phyloP scores from a whole-genome alignment of 1,284 basidiomycete genomes.

The Sphagnurus paluster region DNA sequence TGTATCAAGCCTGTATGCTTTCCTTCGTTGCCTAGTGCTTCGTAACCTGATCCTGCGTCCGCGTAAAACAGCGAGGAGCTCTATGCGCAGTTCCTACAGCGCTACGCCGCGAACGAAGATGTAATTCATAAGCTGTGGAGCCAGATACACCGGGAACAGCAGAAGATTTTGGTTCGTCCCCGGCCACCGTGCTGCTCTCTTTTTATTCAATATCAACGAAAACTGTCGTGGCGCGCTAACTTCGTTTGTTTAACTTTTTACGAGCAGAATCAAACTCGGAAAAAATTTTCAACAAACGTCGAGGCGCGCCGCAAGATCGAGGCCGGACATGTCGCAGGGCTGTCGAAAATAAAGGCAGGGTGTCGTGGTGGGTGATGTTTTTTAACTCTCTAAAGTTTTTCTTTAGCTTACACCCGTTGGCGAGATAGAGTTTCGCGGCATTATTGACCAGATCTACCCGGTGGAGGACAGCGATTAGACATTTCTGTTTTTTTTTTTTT shows the following conservation, averaged over 20 bases:
- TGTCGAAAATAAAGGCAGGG: conserved; percentile 18
- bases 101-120: conserved; percentile 26
- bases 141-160: conserved; percentile 22
- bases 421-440: conserved; percentile 15
- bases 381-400: no score
- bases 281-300: conserved; percentile 10
- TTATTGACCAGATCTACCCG: conserved; percentile 17
- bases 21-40: not conserved
- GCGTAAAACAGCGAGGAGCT: conserved; percentile 22
- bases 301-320: conserved; percentile 16
- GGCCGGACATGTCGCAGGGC: conserved; percentile 18
- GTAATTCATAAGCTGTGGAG: conserved; percentile 24
- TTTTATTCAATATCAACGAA: not conserved
- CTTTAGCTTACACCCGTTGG: not conserved
- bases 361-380: conserved; percentile 20
- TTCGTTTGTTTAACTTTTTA: no score
- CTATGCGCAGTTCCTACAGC: conserved; percentile 22
- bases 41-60: no score
- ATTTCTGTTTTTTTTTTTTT: not conserved
- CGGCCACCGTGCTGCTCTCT: not conserved
- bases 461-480: conserved; percentile 4
- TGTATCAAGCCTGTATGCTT: conserved; percentile 5
- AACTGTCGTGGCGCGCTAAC: no score
- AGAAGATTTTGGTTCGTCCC: conserved; percentile 20
- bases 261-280: conserved; percentile 11